Conservation (phyloP, 2,329 filamentous ascomycete genomes). For the Ophiostoma ulmi region DNA sequence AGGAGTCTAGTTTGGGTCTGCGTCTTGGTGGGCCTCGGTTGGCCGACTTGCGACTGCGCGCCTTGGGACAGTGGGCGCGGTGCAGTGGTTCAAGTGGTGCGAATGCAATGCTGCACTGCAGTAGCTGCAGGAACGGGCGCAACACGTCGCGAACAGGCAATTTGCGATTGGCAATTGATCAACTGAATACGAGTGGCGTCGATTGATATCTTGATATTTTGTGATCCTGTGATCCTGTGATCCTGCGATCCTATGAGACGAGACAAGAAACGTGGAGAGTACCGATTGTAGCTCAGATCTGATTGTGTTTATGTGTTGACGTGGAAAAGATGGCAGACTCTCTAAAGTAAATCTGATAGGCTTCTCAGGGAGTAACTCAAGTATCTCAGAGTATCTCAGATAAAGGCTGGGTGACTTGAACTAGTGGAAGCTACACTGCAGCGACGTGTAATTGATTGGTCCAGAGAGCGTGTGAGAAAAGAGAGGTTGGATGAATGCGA, state of each 20-base stretch:
- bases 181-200: neutral
- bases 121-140: constrained; percentile 5
- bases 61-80: neutral
- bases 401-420: neutral
- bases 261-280: neutral
- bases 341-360: no score
- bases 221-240: neutral
- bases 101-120: neutral
- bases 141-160: neutral
- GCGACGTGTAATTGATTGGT: constrained; percentile 12
- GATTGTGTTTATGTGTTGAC: neutral
- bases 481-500: neutral
- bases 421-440: constrained; percentile 9
- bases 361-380: neutral
- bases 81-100: neutral
- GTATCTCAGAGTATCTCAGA: neutral
- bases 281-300: neutral
- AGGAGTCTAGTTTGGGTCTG: constrained; percentile 8
- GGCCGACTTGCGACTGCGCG: neutral
- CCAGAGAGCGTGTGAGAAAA: neutral
- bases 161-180: neutral
- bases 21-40: constrained; percentile 4
- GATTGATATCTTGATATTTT: neutral
- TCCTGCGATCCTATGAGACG: neutral
- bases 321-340: no score